These are phyloP conservation scores for Penicillium ochrochloron DNA, from an alignment of 495 filamentous ascomycete genomes.

Conservation along the genomic window DNA sequence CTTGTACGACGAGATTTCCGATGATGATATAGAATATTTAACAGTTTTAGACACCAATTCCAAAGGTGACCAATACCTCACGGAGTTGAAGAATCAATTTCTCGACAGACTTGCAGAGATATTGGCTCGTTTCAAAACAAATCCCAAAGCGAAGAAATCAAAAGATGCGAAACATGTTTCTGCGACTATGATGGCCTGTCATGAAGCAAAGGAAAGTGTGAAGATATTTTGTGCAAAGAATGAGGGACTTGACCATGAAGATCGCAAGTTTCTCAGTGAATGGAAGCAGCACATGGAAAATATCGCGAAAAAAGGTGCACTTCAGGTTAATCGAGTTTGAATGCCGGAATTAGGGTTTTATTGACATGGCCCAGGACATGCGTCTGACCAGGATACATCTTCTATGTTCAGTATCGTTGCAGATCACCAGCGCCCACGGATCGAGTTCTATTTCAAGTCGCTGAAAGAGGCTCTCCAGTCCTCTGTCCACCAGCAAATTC, in stretches of 20 bases:
- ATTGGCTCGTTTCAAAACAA: neutral
- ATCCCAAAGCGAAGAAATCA: neutral
- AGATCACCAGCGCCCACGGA: too few relatives aligned
- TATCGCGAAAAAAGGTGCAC: neutral
- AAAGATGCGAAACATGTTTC: neutral
- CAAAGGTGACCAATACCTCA: neutral
- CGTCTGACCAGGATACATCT: too few relatives aligned
- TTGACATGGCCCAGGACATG: too few relatives aligned
- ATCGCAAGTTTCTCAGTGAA: neutral
- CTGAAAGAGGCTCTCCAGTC: too few relatives aligned
- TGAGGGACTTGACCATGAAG: neutral
- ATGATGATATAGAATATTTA: neutral
- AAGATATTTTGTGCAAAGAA: conserved; percentile 1
- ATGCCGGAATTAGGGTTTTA: too few relatives aligned
- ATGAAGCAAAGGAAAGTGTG: neutral
- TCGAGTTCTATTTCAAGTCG: too few relatives aligned
- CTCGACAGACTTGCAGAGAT: conserved; percentile 3
- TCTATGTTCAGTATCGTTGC: too few relatives aligned
- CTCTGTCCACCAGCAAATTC: too few relatives aligned
- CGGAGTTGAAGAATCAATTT: neutral
- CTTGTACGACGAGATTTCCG: neutral
- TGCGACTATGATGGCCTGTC: neutral
- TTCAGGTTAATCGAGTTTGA: conserved; percentile 20
- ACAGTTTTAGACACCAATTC: neutral
- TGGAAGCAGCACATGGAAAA: neutral